Evolutionary conservation across 2,329 filamentous ascomycete genomes (phyloP).

Genomic region (Alternaria sp.): DNA sequence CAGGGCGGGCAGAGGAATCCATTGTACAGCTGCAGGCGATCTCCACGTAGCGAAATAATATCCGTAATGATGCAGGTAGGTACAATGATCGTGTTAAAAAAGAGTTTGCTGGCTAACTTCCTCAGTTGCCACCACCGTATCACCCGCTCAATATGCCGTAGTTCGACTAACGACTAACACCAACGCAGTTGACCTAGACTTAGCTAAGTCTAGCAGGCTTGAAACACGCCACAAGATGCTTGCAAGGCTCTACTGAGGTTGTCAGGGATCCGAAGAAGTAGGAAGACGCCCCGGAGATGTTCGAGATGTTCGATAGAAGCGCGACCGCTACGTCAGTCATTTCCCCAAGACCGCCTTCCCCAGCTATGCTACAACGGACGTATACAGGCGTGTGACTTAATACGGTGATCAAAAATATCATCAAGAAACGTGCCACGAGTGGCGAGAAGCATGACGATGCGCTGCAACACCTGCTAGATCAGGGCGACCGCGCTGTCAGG

Average conservation of each 20-base stretch:
- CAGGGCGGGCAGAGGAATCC: background rate
- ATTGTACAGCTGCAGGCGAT: background rate
- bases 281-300: slow-evolving; percentile 56
- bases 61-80: background rate
- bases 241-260: slow-evolving; percentile 60
- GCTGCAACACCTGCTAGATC: slow-evolving; percentile 63
- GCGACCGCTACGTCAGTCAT: slow-evolving; percentile 59
- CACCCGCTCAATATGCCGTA: background rate
- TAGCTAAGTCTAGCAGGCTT: background rate
- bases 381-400: slow-evolving; percentile 60
- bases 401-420: slow-evolving; percentile 59
- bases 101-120: background rate
- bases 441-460: slow-evolving; percentile 60
- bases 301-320: slow-evolving; percentile 58
- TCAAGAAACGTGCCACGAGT: slow-evolving; percentile 56
- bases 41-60: background rate
- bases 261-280: slow-evolving; percentile 58
- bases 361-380: slow-evolving; percentile 55
- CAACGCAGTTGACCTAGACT: background rate
- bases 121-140: background rate
- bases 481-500: slow-evolving; percentile 56
- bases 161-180: background rate
- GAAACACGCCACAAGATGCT: background rate
- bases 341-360: slow-evolving; percentile 62
- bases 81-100: background rate